Base-by-base conservation (phyloP, 306 rosid genomes). In the Begonia loranthoides region DNA sequence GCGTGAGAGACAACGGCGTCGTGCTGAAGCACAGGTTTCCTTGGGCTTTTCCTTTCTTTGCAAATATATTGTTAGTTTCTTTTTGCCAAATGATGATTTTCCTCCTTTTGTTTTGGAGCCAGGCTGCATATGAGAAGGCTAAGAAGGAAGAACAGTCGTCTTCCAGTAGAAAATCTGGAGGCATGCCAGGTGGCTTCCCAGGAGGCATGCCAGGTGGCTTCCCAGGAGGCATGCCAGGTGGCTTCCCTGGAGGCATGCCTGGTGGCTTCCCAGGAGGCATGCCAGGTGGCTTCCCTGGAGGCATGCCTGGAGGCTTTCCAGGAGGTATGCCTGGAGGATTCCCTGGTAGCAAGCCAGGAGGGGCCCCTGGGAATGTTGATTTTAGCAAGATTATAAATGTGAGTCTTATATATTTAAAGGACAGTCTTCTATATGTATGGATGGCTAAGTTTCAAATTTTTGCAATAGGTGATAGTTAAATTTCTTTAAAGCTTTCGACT, bases 81-180 rank as follows among this genome's bases (percentile, higher is more conserved):
- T 55, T 36, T 17, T 44, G 12, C 41, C 50, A 51, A 61, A 59
- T 58, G 55, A 45, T 45, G 40, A 59, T 58, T 19, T 19, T 19
- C 22, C 53, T 64, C 51, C 49, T 55, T 45, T 12, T 67, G 16
- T 9, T 66, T 57, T 33, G 67, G 46, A 58, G 59, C 11, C 40
- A 87, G 96, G 96, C 94, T 69, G 96, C 78, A 10, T 87, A 87
- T 65, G 96, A 87, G 74, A 80, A 78, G 74, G 82, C 96, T 41
- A 87, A 87, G 75, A 80, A 80, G 73, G 64, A 77, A 62, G 94
- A 87, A 47, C 76, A 77, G 60, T 80, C 96, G 46, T 82, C 96
- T 62, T 82, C 88, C 49, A 77, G 86, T 50, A 62, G 77, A 71
- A 71, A 54, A 61, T 58, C 87, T 56, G 95, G 84, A 12, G 82